A percentile compares a stretch with the other conserved stretches of the same genome.
Evolutionary conservation across 139 green algal genomes (phyloP).

Genomic region (Coelastrella sp.): DNA sequence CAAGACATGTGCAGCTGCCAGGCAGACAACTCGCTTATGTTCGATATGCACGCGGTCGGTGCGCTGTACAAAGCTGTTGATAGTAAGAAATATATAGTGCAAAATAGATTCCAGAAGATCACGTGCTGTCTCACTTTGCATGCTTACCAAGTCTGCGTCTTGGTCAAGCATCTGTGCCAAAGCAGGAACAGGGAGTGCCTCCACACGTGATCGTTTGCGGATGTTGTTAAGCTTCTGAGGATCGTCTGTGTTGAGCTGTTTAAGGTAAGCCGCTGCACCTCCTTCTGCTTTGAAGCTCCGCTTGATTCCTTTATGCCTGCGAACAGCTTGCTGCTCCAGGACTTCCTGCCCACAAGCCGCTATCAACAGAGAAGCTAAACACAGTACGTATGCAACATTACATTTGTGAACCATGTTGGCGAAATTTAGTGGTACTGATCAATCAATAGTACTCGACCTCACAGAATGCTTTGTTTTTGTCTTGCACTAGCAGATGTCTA

Average conservation of each 20-base stretch:
- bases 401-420: no score
- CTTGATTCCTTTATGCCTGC: not conserved
- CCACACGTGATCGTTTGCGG: not conserved
- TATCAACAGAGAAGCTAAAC: no score
- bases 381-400: no score
- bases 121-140: not conserved
- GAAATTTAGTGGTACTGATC: no score
- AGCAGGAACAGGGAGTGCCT: not conserved
- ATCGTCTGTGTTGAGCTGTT: not conserved
- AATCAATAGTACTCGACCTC: no score
- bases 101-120: not conserved
- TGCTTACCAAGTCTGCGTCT: conserved; percentile 1
- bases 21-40: not conserved
- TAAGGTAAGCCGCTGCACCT: not conserved
- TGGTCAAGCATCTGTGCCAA: not conserved
- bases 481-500: no score
- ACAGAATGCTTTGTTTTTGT: no score
- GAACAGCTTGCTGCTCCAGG: no score
- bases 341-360: no score
- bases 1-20: not conserved
- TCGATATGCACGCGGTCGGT: not conserved
- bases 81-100: not conserved
- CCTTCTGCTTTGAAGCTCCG: not conserved
- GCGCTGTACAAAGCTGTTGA: not conserved
- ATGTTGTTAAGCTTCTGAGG: not conserved